phyloP scores from a whole-genome alignment of 495 filamentous ascomycete species.

The Penicillium subrubescens region DNA sequence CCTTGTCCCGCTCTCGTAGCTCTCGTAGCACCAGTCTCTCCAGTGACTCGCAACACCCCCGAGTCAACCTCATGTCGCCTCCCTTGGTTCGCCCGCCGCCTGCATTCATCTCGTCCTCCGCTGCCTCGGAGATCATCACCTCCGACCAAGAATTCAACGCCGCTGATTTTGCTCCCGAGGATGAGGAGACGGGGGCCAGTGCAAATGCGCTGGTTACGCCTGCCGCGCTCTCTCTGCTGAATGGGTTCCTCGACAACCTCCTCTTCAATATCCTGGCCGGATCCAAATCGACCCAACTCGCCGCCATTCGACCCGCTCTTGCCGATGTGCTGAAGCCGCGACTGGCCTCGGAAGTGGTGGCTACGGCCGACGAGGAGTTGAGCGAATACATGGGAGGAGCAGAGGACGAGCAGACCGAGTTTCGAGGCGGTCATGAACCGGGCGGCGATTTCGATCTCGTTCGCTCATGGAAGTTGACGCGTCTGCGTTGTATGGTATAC shows the following conservation, averaged over 20 bases:
- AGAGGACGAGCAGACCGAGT: conserved; percentile 67
- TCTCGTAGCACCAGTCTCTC: conserved; percentile 50
- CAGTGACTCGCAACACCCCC: conserved; percentile 45
- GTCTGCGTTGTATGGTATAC: conserved; percentile 96
- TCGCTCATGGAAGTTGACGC: conserved; percentile 85
- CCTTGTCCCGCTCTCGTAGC: conserved; percentile 45
- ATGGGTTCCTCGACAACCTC: conserved; percentile 91
- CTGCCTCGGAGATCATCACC: conserved; percentile 89
- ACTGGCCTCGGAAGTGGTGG: conserved; percentile 84
- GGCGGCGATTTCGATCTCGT: conserved; percentile 78
- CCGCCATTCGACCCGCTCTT: conserved; percentile 78
- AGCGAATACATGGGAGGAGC: conserved; percentile 80
- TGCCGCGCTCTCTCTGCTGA: conserved; percentile 76
- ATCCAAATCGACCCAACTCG: conserved; percentile 80
- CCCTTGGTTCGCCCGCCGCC: conserved; percentile 78
- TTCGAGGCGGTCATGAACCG: conserved; percentile 53
- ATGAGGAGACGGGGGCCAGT: conserved; percentile 59
- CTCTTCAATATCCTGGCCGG: conserved; percentile 82
- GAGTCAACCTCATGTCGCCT: conserved; percentile 56
- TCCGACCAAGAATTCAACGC: conserved; percentile 78
- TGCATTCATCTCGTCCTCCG: conserved; percentile 85
- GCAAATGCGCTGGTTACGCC: conserved; percentile 69
- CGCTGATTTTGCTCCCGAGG: conserved; percentile 64
- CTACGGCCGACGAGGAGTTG: conserved; percentile 87
- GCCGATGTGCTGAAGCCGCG: conserved; percentile 85